Evolutionary conservation across 73 alveolate genomes (phyloP).

Genomic region (Paraurostyla sp.): DNA sequence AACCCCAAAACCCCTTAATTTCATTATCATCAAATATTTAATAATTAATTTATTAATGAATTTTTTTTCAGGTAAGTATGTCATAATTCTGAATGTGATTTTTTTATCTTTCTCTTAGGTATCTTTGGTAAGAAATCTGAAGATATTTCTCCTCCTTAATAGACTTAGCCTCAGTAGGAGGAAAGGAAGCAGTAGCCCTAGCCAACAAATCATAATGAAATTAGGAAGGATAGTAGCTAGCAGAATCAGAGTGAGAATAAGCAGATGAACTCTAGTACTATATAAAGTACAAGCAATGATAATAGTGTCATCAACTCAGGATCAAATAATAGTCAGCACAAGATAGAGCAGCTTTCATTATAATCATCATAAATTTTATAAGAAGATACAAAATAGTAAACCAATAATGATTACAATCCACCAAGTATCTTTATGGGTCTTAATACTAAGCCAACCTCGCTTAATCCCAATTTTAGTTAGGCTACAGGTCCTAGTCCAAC

Average conservation of each 20-base stretch:
- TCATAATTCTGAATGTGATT: not conserved
- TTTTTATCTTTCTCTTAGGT: not conserved
- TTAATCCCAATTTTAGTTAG: not conserved
- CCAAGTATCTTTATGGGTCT: conserved; percentile 32
- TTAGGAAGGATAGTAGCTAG: not conserved
- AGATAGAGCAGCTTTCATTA: too few species aligned
- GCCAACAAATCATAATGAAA: not conserved
- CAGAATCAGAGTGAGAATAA: not conserved
- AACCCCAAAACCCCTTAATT: too few species aligned
- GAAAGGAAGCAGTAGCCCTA: not conserved
- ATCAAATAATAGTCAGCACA: too few species aligned
- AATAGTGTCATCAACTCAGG: too few species aligned
- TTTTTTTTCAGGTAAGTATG: conserved; percentile 41
- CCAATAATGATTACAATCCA: conserved; percentile 15
- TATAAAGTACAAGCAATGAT: too few species aligned
- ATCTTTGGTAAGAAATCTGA: conserved; percentile 8
- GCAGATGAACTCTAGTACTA: too few species aligned
- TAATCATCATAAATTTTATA: too few species aligned
- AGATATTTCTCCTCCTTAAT: not conserved
- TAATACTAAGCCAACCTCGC: not conserved
- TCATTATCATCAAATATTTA: too few species aligned
- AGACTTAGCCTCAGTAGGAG: not conserved
- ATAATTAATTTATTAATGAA: too few species aligned
- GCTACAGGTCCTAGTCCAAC: not conserved
- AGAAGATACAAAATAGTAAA: too few species aligned